Conservation (phyloP, 176 grass and related monocot species). For the Avena atlantica region DNA sequence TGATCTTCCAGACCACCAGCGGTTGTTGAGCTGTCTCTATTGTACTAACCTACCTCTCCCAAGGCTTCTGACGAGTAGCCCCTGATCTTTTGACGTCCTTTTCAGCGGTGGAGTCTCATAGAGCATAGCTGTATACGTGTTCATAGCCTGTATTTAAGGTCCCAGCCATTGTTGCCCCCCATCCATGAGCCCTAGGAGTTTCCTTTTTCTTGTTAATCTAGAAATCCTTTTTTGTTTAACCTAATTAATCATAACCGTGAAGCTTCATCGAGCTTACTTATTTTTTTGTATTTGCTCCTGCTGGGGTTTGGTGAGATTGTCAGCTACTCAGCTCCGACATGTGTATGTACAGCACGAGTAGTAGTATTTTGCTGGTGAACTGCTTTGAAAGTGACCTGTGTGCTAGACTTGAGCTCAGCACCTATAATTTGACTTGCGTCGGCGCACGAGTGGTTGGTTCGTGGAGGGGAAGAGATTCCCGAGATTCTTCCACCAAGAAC, state of each 20-base stretch:
- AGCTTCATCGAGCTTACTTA: constrained; percentile 14
- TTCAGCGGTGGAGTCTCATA: constrained; percentile 44
- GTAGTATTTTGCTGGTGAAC: constrained; percentile 41
- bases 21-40: constrained; percentile 12
- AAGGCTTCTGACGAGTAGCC: constrained; percentile 36
- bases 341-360: constrained; percentile 40
- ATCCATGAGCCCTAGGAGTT: constrained; percentile 48
- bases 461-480: not conserved
- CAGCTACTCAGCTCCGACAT: constrained; percentile 4
- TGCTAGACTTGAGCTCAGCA: constrained; percentile 34
- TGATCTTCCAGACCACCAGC: constrained; percentile 10
- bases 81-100: constrained; percentile 48
- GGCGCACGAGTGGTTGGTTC: not conserved
- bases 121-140: constrained; percentile 74
- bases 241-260: constrained; percentile 47
- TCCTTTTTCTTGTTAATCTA: constrained; percentile 28
- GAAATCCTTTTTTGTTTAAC: constrained; percentile 38
- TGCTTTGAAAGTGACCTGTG: constrained; percentile 46
- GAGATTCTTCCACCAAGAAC: constrained; percentile 22
- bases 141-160: constrained; percentile 61
- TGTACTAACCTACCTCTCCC: constrained; percentile 45
- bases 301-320: constrained; percentile 28
- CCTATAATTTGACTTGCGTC: constrained; percentile 1
- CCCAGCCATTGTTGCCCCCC: constrained; percentile 40
- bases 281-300: constrained; percentile 33